phyloP scores from a whole-genome alignment of 2,329 filamentous ascomycete genomes.

The Aspergillus pseudoviridinutans region DNA sequence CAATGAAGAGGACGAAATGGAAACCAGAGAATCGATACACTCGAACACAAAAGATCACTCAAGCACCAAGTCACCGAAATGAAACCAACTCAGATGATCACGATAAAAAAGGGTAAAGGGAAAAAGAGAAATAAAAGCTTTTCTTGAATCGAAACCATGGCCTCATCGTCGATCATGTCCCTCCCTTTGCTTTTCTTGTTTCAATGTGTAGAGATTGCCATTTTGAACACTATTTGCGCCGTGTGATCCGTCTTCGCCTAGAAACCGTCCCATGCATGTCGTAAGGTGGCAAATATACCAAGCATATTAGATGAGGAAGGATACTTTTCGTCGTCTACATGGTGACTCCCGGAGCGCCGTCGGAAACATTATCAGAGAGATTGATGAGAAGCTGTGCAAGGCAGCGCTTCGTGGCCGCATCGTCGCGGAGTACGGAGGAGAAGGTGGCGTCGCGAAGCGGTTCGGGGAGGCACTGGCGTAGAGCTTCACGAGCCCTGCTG shows the following conservation, averaged over 20 bases:
- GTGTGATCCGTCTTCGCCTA: conserved; percentile 38
- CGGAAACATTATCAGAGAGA: conserved; percentile 80
- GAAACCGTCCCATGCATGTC: conserved; percentile 41
- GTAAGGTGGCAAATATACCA: conserved; percentile 34
- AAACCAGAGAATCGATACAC: conserved; percentile 16
- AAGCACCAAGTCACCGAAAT: conserved; percentile 15
- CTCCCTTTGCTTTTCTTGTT: conserved; percentile 6
- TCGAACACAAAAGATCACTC: conserved; percentile 17
- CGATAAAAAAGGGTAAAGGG: conserved; percentile 6
- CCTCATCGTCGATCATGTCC: conserved; percentile 4
- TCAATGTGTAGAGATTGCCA: conserved; percentile 13
- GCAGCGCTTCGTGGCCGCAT: conserved; percentile 95
- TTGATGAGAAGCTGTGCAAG: conserved; percentile 97
- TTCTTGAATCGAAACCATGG: conserved; percentile 4
- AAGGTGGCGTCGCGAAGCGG: conserved; percentile 99
- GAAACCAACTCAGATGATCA: conserved; percentile 4
- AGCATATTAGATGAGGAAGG: conserved; percentile 27
- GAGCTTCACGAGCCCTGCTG: conserved; percentile 86
- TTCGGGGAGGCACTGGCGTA: conserved; percentile 93
- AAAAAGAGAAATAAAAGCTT: conserved; percentile 3
- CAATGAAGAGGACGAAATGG: conserved; percentile 7
- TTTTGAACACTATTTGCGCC: conserved; percentile 33
- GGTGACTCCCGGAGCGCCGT: conserved; percentile 38
- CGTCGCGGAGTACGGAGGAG: conserved; percentile 90
- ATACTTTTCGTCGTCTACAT: conserved; percentile 35